Evolutionary conservation across 164 flowering plant species (phyloP).

Genomic region (Hamamelis virginiana): DNA sequence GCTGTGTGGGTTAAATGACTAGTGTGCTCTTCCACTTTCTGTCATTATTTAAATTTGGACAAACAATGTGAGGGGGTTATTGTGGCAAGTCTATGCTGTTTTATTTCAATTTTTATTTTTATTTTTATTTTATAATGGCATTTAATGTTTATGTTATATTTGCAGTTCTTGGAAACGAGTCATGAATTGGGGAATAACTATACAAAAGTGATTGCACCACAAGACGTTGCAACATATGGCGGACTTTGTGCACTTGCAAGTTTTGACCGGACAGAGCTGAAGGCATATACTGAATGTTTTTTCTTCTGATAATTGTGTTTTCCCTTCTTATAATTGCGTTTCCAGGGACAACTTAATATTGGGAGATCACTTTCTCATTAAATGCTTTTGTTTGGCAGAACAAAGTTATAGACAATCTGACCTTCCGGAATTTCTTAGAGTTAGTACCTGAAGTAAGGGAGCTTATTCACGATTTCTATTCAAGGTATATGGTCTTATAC

Average conservation of each 20-base stretch:
- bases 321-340: neutral
- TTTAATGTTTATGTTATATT: neutral
- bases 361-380: neutral
- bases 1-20: neutral
- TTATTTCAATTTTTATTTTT: neutral
- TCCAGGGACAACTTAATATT: neutral
- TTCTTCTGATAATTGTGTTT: neutral
- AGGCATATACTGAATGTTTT: constrained; percentile 44
- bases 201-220: constrained; percentile 89
- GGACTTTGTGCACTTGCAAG: constrained; percentile 98
- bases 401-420: constrained; percentile 89
- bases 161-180: constrained; percentile 87
- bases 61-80: too few relatives aligned
- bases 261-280: constrained; percentile 89
- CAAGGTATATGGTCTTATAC: constrained; percentile 55
- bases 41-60: neutral
- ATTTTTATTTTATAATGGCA: neutral
- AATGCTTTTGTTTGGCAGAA: constrained; percentile 46
- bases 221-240: constrained; percentile 99
- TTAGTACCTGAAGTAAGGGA: constrained; percentile 96
- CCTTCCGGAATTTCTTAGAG: constrained; percentile 94
- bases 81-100: neutral
- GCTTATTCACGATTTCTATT: constrained; percentile 88
- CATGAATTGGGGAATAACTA: constrained; percentile 80
- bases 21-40: neutral